These are phyloP conservation scores for Leishmania turanica DNA, from an alignment of 208 protist species.

Conservation along the genomic window DNA sequence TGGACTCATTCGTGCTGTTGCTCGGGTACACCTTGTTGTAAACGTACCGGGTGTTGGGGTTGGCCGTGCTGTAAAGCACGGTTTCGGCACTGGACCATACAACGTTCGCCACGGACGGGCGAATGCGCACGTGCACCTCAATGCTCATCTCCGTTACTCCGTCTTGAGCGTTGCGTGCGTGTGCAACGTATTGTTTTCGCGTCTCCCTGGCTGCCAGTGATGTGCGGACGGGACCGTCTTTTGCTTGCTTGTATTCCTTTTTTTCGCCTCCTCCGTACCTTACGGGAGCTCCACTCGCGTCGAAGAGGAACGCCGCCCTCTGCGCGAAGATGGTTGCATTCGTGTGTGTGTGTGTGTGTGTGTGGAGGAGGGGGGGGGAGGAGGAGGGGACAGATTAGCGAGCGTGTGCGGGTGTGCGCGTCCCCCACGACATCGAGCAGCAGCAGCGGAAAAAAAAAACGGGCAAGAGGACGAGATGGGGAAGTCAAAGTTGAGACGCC, in stretches of 20 bases:
- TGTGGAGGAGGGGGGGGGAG: too few species aligned
- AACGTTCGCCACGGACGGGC: slow-evolving; percentile 54
- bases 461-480: not conserved
- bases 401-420: not conserved
- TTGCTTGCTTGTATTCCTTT: not conserved
- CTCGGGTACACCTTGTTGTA: slow-evolving; percentile 89
- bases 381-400: not conserved
- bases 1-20: slow-evolving; percentile 71
- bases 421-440: not conserved
- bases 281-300: not conserved
- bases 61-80: slow-evolving; percentile 80
- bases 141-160: slow-evolving; percentile 62
- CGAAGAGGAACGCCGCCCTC: not conserved
- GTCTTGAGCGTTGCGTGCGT: not conserved
- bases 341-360: too few species aligned
- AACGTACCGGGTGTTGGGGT: slow-evolving; percentile 77
- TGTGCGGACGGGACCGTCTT: not conserved
- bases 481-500: not conserved
- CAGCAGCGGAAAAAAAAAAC: not conserved
- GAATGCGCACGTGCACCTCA: slow-evolving; percentile 88
- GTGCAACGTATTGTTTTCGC: not conserved
- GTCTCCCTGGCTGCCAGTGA: not conserved
- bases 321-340: not conserved
- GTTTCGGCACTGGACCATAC: slow-evolving; percentile 87
- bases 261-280: not conserved